Conservation (phyloP, 805 yeast species). For the Maudiozyma pseudohumilis region DNA sequence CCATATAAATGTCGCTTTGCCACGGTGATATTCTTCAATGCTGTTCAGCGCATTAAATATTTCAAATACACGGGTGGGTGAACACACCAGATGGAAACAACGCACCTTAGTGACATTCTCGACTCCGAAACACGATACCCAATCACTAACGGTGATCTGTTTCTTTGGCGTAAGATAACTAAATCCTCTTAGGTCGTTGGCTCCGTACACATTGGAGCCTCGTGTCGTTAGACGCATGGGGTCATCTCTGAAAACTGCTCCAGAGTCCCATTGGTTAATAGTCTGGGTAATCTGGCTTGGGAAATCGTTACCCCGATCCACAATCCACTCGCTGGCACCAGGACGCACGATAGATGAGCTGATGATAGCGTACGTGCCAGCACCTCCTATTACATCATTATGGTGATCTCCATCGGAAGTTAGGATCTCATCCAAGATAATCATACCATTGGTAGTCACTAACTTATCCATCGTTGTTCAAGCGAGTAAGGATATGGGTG, state of each 20-base stretch:
- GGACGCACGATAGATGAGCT: slow-evolving; percentile 54
- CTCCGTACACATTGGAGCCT: slow-evolving; percentile 70
- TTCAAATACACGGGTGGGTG: slow-evolving; percentile 49
- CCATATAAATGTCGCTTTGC: slow-evolving; percentile 40
- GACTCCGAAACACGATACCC: slow-evolving; percentile 23
- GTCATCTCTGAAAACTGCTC: slow-evolving; percentile 46
- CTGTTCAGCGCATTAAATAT: slow-evolving; percentile 32
- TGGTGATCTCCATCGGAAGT: slow-evolving; percentile 28
- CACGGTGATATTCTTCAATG: neutral
- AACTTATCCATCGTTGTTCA: too few species aligned
- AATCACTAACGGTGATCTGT: slow-evolving; percentile 48
- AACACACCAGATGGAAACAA: slow-evolving; percentile 65
- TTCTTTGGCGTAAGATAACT: slow-evolving; percentile 53
- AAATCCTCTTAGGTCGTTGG: slow-evolving; percentile 51
- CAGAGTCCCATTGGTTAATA: slow-evolving; percentile 53
- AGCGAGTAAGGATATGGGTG: too few species aligned
- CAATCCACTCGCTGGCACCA: slow-evolving; percentile 47
- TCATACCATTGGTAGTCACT: slow-evolving; percentile 74
- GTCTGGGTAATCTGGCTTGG: slow-evolving; percentile 39
- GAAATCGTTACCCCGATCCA: slow-evolving; percentile 76
- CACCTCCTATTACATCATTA: slow-evolving; percentile 72
- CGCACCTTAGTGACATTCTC: slow-evolving; percentile 27
- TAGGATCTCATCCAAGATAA: slow-evolving; percentile 79
- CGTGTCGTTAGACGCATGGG: slow-evolving; percentile 54
- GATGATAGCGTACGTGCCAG: slow-evolving; percentile 69